These are phyloP conservation scores for Termitomyces titanicus DNA, from an alignment of 768 basidiomycete genomes.

Conservation along the genomic window DNA sequence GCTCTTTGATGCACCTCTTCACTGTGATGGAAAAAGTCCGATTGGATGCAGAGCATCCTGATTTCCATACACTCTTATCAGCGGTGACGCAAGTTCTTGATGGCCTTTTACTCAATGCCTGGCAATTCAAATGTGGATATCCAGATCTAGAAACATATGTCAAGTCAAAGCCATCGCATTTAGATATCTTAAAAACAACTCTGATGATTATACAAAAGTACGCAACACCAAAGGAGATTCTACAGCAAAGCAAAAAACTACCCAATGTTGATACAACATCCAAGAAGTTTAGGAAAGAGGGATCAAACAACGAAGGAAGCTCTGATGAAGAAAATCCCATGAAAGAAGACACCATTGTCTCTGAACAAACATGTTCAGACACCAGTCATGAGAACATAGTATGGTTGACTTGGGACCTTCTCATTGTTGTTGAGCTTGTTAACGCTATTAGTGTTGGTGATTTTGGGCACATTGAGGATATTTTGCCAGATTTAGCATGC, in stretches of 20 bases:
- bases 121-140: slow-evolving; percentile 19
- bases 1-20: slow-evolving; percentile 28
- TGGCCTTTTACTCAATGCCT: slow-evolving; percentile 29
- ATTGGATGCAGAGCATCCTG: slow-evolving; percentile 26
- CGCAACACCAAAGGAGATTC: neutral
- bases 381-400: no score
- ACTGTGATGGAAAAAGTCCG: slow-evolving; percentile 25
- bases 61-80: slow-evolving; percentile 29
- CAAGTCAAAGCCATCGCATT: slow-evolving; percentile 22
- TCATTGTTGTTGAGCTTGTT: no score
- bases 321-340: neutral
- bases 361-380: no score
- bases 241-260: neutral
- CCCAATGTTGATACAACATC: neutral
- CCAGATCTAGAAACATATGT: slow-evolving; percentile 13
- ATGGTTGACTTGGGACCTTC: no score
- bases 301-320: neutral
- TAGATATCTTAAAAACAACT: slow-evolving; percentile 16
- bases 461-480: no score
- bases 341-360: no score
- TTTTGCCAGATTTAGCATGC: no score
- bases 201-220: slow-evolving; percentile 11
- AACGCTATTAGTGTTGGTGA: no score
- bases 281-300: neutral
- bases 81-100: slow-evolving; percentile 27